Percentiles rank a stretch among this genome's conserved stretches.
phyloP scores from a whole-genome alignment of 108 stramenopile genomes.

The Fragilaria radians region DNA sequence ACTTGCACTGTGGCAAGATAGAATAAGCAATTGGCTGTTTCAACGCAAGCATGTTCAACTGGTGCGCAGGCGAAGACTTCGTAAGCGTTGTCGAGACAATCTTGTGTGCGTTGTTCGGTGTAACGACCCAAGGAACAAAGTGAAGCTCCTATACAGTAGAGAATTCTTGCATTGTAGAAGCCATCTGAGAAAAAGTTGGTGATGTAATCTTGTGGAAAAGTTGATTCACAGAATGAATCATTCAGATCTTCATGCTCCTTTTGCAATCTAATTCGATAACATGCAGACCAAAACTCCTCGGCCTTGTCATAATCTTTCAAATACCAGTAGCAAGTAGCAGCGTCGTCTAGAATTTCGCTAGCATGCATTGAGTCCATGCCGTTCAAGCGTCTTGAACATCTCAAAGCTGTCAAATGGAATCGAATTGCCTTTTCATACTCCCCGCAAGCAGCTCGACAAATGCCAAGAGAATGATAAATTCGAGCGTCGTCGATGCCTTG shows the following conservation, averaged over 20 bases:
- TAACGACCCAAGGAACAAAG: constrained; percentile 9
- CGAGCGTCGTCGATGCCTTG: constrained; percentile 6
- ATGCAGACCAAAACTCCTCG: constrained; percentile 20
- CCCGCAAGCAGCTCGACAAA: constrained; percentile 21
- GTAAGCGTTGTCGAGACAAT: constrained; percentile 5
- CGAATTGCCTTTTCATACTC: constrained; percentile 41
- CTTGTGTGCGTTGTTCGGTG: neutral
- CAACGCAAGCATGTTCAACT: neutral
- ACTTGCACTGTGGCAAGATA: constrained; percentile 3
- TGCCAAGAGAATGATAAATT: constrained; percentile 3
- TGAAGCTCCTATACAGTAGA: constrained; percentile 6
- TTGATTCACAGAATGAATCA: no score
- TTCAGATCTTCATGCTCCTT: neutral
- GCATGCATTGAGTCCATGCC: constrained; percentile 29
- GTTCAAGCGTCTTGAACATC: constrained; percentile 23
- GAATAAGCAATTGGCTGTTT: constrained; percentile 2
- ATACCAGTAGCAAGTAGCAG: constrained; percentile 35
- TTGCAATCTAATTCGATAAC: constrained; percentile 17
- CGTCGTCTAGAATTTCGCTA: constrained; percentile 31
- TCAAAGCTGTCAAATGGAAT: constrained; percentile 28
- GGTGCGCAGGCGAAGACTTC: neutral
- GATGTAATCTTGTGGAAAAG: no score
- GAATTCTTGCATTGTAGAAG: neutral
- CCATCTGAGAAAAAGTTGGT: neutral
- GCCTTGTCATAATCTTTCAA: constrained; percentile 35